Base-by-base conservation (phyloP, 73 alveolate genomes). In the Blepharisma stoltei region DNA sequence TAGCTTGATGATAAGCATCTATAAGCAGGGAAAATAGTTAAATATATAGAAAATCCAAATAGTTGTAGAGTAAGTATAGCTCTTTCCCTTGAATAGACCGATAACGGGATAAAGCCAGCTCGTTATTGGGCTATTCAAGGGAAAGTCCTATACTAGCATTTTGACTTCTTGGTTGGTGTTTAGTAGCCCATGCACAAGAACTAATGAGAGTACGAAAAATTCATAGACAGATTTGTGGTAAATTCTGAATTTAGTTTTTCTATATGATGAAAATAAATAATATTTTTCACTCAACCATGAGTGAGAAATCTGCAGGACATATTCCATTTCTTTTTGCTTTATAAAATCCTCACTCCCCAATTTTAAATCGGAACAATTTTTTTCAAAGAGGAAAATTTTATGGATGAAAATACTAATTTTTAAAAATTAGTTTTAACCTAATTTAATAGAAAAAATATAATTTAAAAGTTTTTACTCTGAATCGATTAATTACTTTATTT, bases 281-380 rank as follows among this genome's bases (percentile, higher is more conserved):
- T 14, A 20, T 52, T 52, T 52, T 52, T 52, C 66, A 52, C 27
- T 52, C 2, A 52, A 4, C 66, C 66, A 52, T 14, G 66, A 52
- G 4, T 0, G 2, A 14, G 66, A 52, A 14, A 52, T 20, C 23
- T 4, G 6, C 2, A 52, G 4, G 27, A 52, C n/a, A 52, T 14
- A 52, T 52, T 52, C 66, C 66, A 52, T 52, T 52, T 52, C 66
- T 20, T 52, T 52, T 14, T 14, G 66, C 66, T 20, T 52, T 11
- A 52, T 52, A 52, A 52, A 52, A 11, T 52, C 66, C 2, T 52
- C n/a, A n/a, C n/a, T n/a, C n/a, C n/a, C n/a, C n/a, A n/a, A n/a
- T n/a, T n/a, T n/a, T n/a, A n/a, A n/a, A n/a, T n/a, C n/a, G n/a
- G n/a, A n/a, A n/a, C n/a, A n/a, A n/a, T n/a, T n/a, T n/a, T n/a